Percentiles rank a stretch among this genome's conserved stretches.
Evolutionary conservation across 2,329 filamentous ascomycete genomes (phyloP).

Genomic region (Penicillium digitatum): DNA sequence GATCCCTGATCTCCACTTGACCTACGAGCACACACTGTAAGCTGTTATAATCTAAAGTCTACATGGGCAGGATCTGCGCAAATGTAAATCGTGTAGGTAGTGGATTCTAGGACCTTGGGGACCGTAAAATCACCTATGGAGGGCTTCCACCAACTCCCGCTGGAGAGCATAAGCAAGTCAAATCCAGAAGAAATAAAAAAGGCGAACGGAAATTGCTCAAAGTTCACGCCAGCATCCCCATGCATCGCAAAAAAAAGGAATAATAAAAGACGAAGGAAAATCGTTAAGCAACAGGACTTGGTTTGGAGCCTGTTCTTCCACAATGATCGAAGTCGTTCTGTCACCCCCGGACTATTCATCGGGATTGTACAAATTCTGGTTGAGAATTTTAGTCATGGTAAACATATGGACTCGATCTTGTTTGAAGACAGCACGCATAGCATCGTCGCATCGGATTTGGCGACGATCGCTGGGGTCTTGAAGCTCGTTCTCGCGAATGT

Average conservation of each 20-base stretch:
- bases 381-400: slow-evolving; percentile 96
- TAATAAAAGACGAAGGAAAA: slow-evolving; percentile 16
- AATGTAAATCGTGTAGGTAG: slow-evolving; percentile 7
- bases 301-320: slow-evolving; percentile 10
- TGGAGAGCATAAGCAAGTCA: slow-evolving; percentile 22
- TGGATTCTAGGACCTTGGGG: slow-evolving; percentile 3
- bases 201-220: slow-evolving; percentile 14
- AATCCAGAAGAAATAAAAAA: slow-evolving; percentile 15
- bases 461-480: slow-evolving; percentile 90
- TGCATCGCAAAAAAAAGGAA: slow-evolving; percentile 28
- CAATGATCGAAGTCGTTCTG: slow-evolving; percentile 11
- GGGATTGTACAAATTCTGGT: slow-evolving; percentile 79
- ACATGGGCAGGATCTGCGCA: not conserved
- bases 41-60: not conserved
- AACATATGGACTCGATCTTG: slow-evolving; percentile 94
- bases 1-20: not conserved
- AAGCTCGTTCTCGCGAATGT: slow-evolving; percentile 82
- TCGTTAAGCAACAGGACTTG: slow-evolving; percentile 25
- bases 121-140: slow-evolving; percentile 12
- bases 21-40: not conserved
- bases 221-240: slow-evolving; percentile 31
- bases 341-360: slow-evolving; percentile 56
- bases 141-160: slow-evolving; percentile 34
- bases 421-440: slow-evolving; percentile 89
- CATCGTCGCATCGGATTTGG: slow-evolving; percentile 88